Evolutionary conservation across 768 basidiomycete species (phyloP), one percentile per base, ranked within the genome.

Genomic region (Galerina marginata): DNA sequence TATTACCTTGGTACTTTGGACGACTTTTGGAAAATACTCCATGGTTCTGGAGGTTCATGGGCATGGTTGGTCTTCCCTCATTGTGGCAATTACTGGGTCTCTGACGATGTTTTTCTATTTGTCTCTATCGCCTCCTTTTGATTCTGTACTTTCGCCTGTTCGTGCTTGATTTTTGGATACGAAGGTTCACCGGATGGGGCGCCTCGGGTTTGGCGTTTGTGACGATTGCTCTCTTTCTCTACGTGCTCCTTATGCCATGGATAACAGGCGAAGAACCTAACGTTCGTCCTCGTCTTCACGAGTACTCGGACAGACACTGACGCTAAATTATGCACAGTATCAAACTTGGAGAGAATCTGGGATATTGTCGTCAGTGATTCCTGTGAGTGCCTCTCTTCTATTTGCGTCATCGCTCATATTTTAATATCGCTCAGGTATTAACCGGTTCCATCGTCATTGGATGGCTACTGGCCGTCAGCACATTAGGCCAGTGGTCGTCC

Each of bases 261-360:
- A 76, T 89, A 33, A 82, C 83, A 58, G 90, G 89, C 16, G 81
- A 85, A 55, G 83, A 87, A 63, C 88, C 89, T 38, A 83, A 92
- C 67, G 91, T 93, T 70, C 65, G 87, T 81, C 29, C 45, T 38
- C n/a, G 5, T 36, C 33, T 42, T 15, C 43, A 29, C 23, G 25
- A 6, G 42, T 9, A 50, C 23, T 23, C 44, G 33, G 36, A 36
- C 44, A 11, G 51, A 51, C 20, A 42, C 47, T 9, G 40, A 25
- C 45, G 16, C n/a, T 40, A 16, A 20, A n/a, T 16, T 68, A 2
- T 37, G 36, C 6, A 23, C 25, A 93, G 91, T 92, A 90, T 68
- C 86, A 81, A 48, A 83, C 84, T 14, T 93, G 91, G 91, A 79
- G 88, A 65, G 77, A 89, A 65, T 91, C 90, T 4, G 86, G 86